Evolutionary conservation across 1,284 basidiomycete species (phyloP).

Genomic region (Ganoderma meredithae): DNA sequence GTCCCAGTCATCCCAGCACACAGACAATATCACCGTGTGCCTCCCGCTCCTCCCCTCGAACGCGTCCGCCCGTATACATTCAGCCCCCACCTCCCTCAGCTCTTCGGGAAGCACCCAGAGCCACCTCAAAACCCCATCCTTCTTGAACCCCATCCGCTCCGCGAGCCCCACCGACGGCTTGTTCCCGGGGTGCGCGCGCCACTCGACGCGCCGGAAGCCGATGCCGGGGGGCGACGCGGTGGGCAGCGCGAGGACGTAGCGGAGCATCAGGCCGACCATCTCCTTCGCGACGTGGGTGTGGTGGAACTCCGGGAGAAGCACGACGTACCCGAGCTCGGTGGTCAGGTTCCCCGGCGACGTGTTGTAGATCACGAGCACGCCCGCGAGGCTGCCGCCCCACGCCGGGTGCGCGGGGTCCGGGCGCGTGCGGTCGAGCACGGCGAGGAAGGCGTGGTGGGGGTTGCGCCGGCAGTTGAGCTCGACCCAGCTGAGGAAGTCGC

Average conservation of each 20-base stretch:
- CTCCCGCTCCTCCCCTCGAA: slow-evolving; percentile 47
- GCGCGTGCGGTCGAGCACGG: slow-evolving; percentile 41
- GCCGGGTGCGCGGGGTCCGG: slow-evolving; percentile 29
- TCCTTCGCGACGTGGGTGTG: slow-evolving; percentile 71
- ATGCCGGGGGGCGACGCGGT: slow-evolving; percentile 49
- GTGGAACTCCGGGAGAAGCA: slow-evolving; percentile 66
- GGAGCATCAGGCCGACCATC: slow-evolving; percentile 65
- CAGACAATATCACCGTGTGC: slow-evolving; percentile 54
- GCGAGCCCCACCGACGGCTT: slow-evolving; percentile 57
- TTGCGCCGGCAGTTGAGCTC: slow-evolving; percentile 26
- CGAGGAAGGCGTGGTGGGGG: slow-evolving; percentile 34
- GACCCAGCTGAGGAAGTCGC: slow-evolving; percentile 28
- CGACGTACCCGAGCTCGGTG: slow-evolving; percentile 60
- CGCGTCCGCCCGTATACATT: slow-evolving; percentile 48
- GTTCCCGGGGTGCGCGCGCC: slow-evolving; percentile 66
- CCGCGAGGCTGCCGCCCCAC: slow-evolving; percentile 37
- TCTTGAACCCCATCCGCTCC: slow-evolving; percentile 65
- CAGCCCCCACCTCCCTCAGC: slow-evolving; percentile 22
- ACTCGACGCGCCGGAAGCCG: slow-evolving; percentile 69
- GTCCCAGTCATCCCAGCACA: slow-evolving; percentile 77
- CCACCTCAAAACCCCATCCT: slow-evolving; percentile 65
- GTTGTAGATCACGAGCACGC: slow-evolving; percentile 37
- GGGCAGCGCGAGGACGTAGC: slow-evolving; percentile 60
- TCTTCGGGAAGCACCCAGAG: slow-evolving; percentile 49
- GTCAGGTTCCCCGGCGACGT: slow-evolving; percentile 45